Evolutionary conservation across 2,329 filamentous ascomycete species (phyloP), one percentile per base, ranked within the genome.

Genomic region (Trichoderma cornu-damae): DNA sequence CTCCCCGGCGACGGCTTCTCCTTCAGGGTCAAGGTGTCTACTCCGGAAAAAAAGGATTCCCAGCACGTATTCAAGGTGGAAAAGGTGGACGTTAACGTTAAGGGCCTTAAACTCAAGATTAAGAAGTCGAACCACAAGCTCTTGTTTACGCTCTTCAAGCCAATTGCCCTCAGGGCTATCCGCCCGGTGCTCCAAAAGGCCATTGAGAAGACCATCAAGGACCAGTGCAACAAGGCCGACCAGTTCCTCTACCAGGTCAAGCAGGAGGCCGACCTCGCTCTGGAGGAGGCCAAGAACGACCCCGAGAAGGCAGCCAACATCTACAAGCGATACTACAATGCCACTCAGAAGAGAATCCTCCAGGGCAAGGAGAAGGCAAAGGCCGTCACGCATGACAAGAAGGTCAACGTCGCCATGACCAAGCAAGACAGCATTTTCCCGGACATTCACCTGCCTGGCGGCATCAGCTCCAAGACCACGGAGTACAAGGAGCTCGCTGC

Each of bases 111-210:
- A 65, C 86, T 99, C 76, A 96, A 96, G 77, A 73, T 99, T 63
- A 91, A 92, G 80, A 85, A 96, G 79, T 96, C 92, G 52, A 95
- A 87, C 72, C 92, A 97, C 82, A 99, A 96, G 82, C 68, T 94
- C 11, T 80, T 97, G 20, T 96, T 97, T 72, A 78, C 77, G 55
- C 70, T 96, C 35, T 87, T 93, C 79, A 96, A 96, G 80, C 90
- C 92, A 4, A 70, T 97, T 24, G 79, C 96, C 63, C 81, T 96
- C 69, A 90, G 87, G 75, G 84, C 91, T 26, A 82, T 99, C 66
- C 87, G 88, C 47, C 91, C 93, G 32, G 88, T 84, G 16, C 79
- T 99, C 59, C 85, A 94, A 73, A 96, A 94, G 80, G 88, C 88
- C 2, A 75, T 96, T 1, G 93, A 96, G 77, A 90, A 93, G 77